Evolutionary conservation across 2,329 filamentous ascomycete genomes (phyloP), one percentile per base, ranked within the genome.

Genomic region (Huntiella bhutanensis): DNA sequence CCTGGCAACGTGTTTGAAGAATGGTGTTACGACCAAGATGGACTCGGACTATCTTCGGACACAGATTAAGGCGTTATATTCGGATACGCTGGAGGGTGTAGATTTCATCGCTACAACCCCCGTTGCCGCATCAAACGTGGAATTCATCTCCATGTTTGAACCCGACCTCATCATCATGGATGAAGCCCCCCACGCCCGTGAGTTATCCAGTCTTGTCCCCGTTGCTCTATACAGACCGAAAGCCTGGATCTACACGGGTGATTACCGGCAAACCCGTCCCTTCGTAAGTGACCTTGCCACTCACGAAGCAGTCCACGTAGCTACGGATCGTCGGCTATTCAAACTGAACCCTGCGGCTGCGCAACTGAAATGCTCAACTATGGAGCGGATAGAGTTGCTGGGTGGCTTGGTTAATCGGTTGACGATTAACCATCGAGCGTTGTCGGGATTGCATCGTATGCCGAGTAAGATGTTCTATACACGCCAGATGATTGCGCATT

Each of bases 81-180:
- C 55, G 1, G 56, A 58, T 2, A 62, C 65, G 0, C 53, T 69
- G 0, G 51, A 50, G 2, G 53, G 58, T 2, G 58, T 63, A 0
- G 65, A 68, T 41, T 68, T 68, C 44, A 57, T 69, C 1, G 64
- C 65, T 0, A 66, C 66, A 0, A 68, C 66, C 1, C 66, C 66
- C 0, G 65, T 67, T 1, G 64, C 65, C 3, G 61, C 63, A 0
- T 34, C 48, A 3, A 60, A 57, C 3, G 59, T 59, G 0, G 52
- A 54, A 0, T 64, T 68, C 33, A 52, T 57, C 0, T 58, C 55
- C 2, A 55, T 85, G 5, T 84, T 86, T 32, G 79, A 81, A 52
- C 83, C 85, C 0, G 82, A 91, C 54, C 77, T 93, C 52, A 75
- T 91, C 0, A 87, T 93, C 56, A 82, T 92, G 52, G 85, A 87